A percentile compares a stretch with the other conserved stretches of the same genome.
phyloP scores from a whole-genome alignment of 345 rosid genomes.

The Salix dunnii region DNA sequence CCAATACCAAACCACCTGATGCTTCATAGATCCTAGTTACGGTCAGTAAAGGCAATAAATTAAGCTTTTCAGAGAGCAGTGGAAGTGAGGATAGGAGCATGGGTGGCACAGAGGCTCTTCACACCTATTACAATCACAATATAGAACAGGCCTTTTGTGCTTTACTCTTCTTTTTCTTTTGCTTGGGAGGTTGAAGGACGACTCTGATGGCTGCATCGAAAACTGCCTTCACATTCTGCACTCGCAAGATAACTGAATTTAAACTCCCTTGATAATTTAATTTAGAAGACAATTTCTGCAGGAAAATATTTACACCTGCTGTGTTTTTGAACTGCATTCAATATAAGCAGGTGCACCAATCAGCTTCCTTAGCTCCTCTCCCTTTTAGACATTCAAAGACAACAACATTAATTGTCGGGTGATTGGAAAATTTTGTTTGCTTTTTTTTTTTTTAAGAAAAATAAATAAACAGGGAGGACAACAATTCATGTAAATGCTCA shows the following conservation, averaged over 20 bases:
- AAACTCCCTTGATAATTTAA: background rate
- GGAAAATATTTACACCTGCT: conserved; percentile 47
- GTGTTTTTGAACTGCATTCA: conserved; percentile 93
- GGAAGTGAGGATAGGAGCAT: conserved; percentile 16
- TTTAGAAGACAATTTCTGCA: background rate
- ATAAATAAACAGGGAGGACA: background rate
- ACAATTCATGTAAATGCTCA: background rate
- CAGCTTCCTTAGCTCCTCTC: conserved; percentile 88
- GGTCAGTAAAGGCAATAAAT: conserved; percentile 16
- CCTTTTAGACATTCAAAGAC: conserved; percentile 37
- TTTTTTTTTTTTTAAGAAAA: background rate
- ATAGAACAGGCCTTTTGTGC: conserved; percentile 73
- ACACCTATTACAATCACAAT: conserved; percentile 43
- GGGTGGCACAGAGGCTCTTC: conserved; percentile 10
- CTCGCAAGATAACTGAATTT: background rate
- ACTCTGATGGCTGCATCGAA: conserved; percentile 83
- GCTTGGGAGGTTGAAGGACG: conserved; percentile 82
- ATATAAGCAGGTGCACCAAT: conserved; percentile 83
- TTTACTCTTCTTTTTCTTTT: conserved; percentile 79
- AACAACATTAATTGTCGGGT: background rate
- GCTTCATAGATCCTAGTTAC: conserved; percentile 29
- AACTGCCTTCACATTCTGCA: conserved; percentile 83
- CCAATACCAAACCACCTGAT: conserved; percentile 30
- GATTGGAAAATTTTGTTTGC: background rate
- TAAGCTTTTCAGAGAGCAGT: conserved; percentile 28